Evolutionary conservation across 2,329 filamentous ascomycete genomes (phyloP), one percentile per base, ranked within the genome.

Genomic region (Alternaria sp.): DNA sequence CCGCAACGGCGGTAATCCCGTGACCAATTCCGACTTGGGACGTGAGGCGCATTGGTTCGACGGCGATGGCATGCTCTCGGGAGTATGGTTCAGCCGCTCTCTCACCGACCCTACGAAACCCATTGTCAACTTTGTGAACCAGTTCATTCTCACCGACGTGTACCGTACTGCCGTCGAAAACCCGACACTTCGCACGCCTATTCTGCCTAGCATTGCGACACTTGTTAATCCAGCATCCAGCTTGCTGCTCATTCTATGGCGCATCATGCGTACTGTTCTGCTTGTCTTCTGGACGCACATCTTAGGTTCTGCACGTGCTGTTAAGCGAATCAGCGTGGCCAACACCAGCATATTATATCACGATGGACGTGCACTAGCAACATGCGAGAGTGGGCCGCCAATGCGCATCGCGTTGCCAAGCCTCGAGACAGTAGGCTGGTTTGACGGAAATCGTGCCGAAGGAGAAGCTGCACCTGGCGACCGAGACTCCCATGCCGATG

Each of bases 1-100:
- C 28, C 86, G 90, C 16, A 92, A 92, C 72, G 90, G 90, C 41
- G 88, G 86, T 28, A 92, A 92, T 68, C 89, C 90, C 6, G 81
- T 90, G 8, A 84, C 84, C 28, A 88, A 91, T 59, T 81, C 85
- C 22, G 85, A 90, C 55, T 74, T 87, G 3, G 84, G 84, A 40
- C 83, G 88, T 64, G 87, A 90, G 71, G 85, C 87, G 9, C 90
- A 92, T 72, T 92, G 89, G 89, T 92, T 92, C 63, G 90, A 92
- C 67, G 90, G 90, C 32, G 89, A 92, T 72, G 90, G 90, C 5
- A 92, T 92, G 90, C 84, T 92, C 11, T 86, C 86, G 30, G 90
- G 90, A 2, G 89, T 92, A 0, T 81, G 82, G 18, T 92, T 90
- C 72, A 80, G 80, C 28, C 81, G 81, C 3, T 60, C 75, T 78